Evolutionary conservation across 177 flowering plant genomes (phyloP).

Genomic region (Vitis hybrid): DNA sequence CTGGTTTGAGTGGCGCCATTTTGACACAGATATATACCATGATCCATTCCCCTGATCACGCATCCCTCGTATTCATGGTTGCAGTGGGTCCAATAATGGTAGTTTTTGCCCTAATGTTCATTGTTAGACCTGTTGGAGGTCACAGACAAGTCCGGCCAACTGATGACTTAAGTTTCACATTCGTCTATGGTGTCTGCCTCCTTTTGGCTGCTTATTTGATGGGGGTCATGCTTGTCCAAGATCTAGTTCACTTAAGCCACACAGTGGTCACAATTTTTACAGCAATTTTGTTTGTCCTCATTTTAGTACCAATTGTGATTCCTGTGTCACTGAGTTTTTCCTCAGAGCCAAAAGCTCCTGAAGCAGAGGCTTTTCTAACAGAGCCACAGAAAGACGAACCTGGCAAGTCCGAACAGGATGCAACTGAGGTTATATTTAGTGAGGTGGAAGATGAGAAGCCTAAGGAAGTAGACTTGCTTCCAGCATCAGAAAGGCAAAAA

Average conservation of each 20-base stretch:
- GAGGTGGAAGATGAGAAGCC: constrained; percentile 98
- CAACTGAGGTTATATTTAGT: constrained; percentile 72
- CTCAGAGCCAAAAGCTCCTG: constrained; percentile 35
- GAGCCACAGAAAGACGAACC: constrained; percentile 45
- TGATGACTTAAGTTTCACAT: constrained; percentile 68
- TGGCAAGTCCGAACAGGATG: constrained; percentile 30
- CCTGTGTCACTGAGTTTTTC: constrained; percentile 53
- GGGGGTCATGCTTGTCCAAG: constrained; percentile 95
- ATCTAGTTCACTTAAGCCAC: constrained; percentile 62
- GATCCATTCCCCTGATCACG: constrained; percentile 76
- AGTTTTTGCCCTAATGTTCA: constrained; percentile 72
- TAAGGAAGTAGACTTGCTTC: constrained; percentile 79
- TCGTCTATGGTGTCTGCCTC: constrained; percentile 78
- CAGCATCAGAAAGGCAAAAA: constrained; percentile 75
- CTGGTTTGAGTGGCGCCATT: constrained; percentile 95
- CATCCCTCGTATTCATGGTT: constrained; percentile 86
- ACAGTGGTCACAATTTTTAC: constrained; percentile 56
- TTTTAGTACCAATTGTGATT: constrained; percentile 66
- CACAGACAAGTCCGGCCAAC: constrained; percentile 78
- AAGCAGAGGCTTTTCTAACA: constrained; percentile 62
- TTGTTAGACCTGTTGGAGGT: constrained; percentile 90
- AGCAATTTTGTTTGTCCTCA: constrained; percentile 51
- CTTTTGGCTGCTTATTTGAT: constrained; percentile 89
- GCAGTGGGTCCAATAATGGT: constrained; percentile 97
- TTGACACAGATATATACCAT: constrained; percentile 75